Percentiles rank a stretch among this genome's conserved stretches.
phyloP scores from a whole-genome alignment of 169 alveolate genomes.

The Eimeria tenella region DNA sequence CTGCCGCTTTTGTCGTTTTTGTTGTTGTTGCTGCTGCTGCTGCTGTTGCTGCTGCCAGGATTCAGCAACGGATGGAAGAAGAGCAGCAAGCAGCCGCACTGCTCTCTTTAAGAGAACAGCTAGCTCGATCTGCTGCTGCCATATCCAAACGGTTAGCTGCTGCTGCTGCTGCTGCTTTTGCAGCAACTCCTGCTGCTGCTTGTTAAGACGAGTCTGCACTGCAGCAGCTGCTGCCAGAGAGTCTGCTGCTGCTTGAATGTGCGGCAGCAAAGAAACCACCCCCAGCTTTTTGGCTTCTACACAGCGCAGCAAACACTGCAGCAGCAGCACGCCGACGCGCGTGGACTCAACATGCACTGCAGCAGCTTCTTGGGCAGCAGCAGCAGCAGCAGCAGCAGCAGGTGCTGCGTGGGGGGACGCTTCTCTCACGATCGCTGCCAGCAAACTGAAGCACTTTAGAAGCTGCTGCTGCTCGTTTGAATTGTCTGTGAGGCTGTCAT shows the following conservation, averaged over 20 bases:
- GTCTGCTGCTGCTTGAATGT: conserved; percentile 31
- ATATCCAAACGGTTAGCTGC: background rate
- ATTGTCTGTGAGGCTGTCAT: too few relatives aligned
- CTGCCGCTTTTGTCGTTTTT: background rate
- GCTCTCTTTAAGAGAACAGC: conserved; percentile 33
- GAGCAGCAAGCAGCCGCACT: conserved; percentile 34
- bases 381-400: background rate
- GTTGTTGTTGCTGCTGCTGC: conserved; percentile 3
- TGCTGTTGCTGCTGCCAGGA: conserved; percentile 19
- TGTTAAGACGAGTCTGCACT: conserved; percentile 21
- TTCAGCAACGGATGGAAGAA: background rate
- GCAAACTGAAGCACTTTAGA: background rate
- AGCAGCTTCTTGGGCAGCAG: background rate
- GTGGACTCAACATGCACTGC: conserved; percentile 44
- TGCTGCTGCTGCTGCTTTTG: background rate
- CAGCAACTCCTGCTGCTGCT: conserved; percentile 19
- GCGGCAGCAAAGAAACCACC: conserved; percentile 7
- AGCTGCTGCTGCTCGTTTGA: background rate
- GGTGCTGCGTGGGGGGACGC: background rate
- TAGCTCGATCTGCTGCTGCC: conserved; percentile 25
- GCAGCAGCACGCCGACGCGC: conserved; percentile 49
- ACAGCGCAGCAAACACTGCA: conserved; percentile 46
- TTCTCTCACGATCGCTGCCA: background rate
- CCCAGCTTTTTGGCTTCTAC: background rate
- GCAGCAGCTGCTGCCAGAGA: conserved; percentile 13